phyloP scores from a whole-genome alignment of 2,329 filamentous ascomycete species.

The Monosporascus sp. region DNA sequence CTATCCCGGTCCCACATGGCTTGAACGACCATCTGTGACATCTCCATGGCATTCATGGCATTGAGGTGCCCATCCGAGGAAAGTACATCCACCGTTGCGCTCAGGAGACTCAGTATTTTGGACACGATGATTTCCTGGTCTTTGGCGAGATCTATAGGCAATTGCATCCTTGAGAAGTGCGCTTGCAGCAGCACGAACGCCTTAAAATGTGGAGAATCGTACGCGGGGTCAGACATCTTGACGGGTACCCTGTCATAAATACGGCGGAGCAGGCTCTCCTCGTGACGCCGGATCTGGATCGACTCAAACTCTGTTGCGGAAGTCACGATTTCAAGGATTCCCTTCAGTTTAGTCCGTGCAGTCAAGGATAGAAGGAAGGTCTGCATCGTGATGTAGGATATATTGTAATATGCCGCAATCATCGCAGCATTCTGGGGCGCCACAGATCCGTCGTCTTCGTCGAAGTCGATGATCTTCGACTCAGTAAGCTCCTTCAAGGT shows the following conservation, averaged over 20 bases:
- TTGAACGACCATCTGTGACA: conserved; percentile 98
- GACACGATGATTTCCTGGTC: conserved; percentile 85
- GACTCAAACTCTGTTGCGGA: conserved; percentile 95
- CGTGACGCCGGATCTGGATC: conserved; percentile 89
- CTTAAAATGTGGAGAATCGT: conserved; percentile 97
- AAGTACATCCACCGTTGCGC: conserved; percentile 88
- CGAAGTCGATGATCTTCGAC: conserved; percentile 91
- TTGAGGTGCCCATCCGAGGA: conserved; percentile 95
- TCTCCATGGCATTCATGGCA: conserved; percentile 97
- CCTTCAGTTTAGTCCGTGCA: conserved; percentile 88
- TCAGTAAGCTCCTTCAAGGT: conserved; percentile 87
- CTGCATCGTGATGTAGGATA: conserved; percentile 99
- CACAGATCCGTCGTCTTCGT: conserved; percentile 88
- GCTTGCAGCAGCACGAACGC: conserved; percentile 95
- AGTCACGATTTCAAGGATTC: conserved; percentile 92
- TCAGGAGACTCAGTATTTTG: conserved; percentile 81
- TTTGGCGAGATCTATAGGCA: conserved; percentile 91
- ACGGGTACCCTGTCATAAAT: conserved; percentile 94
- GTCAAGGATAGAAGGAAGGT: conserved; percentile 91
- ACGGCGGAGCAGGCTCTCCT: conserved; percentile 78
- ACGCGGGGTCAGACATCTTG: conserved; percentile 83
- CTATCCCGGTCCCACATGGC: conserved; percentile 99
- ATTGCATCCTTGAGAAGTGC: conserved; percentile 94
- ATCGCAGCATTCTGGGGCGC: conserved; percentile 91
- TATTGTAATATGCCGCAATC: conserved; percentile 99